Evolutionary conservation across 2,329 filamentous ascomycete species (phyloP), one percentile per base, ranked within the genome.

Genomic region (Aspergillus sp.): DNA sequence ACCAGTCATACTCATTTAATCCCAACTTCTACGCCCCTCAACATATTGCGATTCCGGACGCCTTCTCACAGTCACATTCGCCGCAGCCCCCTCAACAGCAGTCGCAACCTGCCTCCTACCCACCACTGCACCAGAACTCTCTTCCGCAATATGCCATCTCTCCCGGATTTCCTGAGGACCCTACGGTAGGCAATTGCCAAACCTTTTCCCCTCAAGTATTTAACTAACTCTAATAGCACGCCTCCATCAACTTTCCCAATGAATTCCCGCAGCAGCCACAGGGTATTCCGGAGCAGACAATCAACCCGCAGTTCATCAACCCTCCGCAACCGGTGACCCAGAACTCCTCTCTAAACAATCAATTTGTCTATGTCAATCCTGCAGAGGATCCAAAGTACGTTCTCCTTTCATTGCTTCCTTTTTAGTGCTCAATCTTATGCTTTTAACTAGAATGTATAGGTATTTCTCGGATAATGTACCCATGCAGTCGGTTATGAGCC

Each of bases 221-320:
- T 12, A 25, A 43, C 64, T 70, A 50, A 70, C 15, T 4, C 15
- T 48, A 40, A 2, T 55, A 71, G 67, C 61, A 67, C 49, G 56
- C 65, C 39, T 64, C 66, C 11, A 66, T 74, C 23, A 65, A 70
- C 51, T 70, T 74, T 40, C 57, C 67, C 4, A 68, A 67, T 49
- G 67, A 71, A 25, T 77, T 70, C 52, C 25, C 66, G 12, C 62
- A 66, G 12, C 56, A 60, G 23, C 58, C 64, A 17, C 57, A 61
- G 3, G 61, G 56, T 45, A 59, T 69, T 15, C 54, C 60, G 14
- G 69, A 67, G 44, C 71, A 68, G 33, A 76, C 74, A 4, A 77
- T 77, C 47, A 71, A 77, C 49, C 75, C 75, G 0, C 73, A 74
- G 33, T 77, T 72, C 40, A 67, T 77, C 6, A 71, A 70, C 25